phyloP scores from a whole-genome alignment of 2,329 filamentous ascomycete genomes.

The Didymellaceae sp. region DNA sequence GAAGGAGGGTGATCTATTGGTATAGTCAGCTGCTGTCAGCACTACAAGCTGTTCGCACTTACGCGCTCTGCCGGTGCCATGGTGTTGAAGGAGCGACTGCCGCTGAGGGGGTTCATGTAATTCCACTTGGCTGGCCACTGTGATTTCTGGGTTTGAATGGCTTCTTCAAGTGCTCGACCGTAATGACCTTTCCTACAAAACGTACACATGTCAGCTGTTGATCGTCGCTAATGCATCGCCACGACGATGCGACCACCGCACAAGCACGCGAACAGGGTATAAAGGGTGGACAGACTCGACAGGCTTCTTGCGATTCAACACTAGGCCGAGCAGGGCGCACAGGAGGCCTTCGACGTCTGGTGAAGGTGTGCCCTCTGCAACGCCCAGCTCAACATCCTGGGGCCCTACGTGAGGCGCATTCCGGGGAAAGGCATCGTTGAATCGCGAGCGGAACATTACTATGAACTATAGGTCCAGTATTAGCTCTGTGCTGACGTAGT shows the following conservation, averaged over 20 bases:
- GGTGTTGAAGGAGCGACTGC: conserved; percentile 78
- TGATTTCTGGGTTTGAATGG: conserved; percentile 79
- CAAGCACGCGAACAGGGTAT: conserved; percentile 10
- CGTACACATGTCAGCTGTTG: conserved; percentile 42
- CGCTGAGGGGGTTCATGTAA: conserved; percentile 80
- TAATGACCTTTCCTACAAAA: conserved; percentile 82
- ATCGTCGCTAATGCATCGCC: not conserved
- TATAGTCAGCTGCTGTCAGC: conserved; percentile 26
- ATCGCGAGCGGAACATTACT: conserved; percentile 96
- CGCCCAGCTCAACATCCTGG: conserved; percentile 89
- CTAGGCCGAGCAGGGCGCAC: conserved; percentile 84
- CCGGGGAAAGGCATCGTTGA: conserved; percentile 86
- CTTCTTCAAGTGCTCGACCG: conserved; percentile 90
- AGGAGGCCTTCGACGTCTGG: conserved; percentile 86
- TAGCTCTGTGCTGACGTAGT: conserved; percentile 31
- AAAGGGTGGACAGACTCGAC: conserved; percentile 77
- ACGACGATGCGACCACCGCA: conserved; percentile 28
- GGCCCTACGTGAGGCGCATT: conserved; percentile 89
- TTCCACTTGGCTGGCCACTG: conserved; percentile 92
- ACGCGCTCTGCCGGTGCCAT: conserved; percentile 86
- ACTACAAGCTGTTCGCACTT: conserved; percentile 38
- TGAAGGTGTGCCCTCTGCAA: conserved; percentile 78
- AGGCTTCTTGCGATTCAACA: conserved; percentile 97
- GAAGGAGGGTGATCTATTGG: conserved; percentile 77
- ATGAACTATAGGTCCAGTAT: conserved; percentile 72